Percentiles rank a stretch among this genome's conserved stretches.
These are phyloP conservation scores for Biancaea sappan DNA, from an alignment of 306 rosid species.

Conservation along the genomic window DNA sequence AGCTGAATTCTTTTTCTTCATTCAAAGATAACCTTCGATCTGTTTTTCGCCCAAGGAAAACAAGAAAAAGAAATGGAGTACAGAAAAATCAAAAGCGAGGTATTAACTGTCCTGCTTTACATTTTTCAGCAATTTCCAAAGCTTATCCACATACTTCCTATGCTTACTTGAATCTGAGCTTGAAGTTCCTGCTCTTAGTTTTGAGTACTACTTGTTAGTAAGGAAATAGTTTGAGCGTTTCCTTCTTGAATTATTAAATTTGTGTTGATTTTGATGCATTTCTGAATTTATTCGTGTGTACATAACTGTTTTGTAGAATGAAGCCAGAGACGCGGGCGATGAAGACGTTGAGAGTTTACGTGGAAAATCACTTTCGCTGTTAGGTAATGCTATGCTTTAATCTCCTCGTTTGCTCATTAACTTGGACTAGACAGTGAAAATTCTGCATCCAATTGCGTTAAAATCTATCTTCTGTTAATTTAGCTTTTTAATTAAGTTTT, in stretches of 20 bases:
- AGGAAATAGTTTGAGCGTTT: background rate
- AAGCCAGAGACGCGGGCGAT: constrained; percentile 34
- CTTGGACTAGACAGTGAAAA: background rate
- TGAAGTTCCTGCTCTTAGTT: background rate
- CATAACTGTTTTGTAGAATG: constrained; percentile 35
- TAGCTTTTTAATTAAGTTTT: background rate
- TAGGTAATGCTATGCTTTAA: constrained; percentile 4
- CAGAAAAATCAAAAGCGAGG: constrained; percentile 83
- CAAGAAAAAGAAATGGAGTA: constrained; percentile 62
- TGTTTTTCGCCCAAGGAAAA: background rate
- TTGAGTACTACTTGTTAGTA: background rate
- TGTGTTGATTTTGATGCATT: background rate
- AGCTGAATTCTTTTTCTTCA: background rate
- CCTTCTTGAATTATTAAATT: too few relatives aligned
- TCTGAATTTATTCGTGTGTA: background rate
- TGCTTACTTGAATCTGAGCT: background rate
- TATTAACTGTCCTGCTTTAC: background rate
- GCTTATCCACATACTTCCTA: background rate
- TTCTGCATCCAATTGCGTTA: constrained; percentile 3
- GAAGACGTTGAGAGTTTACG: constrained; percentile 49
- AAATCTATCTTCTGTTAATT: background rate
- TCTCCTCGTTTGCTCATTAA: background rate
- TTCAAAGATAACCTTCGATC: constrained; percentile 21
- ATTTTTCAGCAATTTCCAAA: background rate
- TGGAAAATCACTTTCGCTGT: constrained; percentile 33